Evolutionary conservation across 208 protist genomes (phyloP).

Genomic region (Angomonas deanei): DNA sequence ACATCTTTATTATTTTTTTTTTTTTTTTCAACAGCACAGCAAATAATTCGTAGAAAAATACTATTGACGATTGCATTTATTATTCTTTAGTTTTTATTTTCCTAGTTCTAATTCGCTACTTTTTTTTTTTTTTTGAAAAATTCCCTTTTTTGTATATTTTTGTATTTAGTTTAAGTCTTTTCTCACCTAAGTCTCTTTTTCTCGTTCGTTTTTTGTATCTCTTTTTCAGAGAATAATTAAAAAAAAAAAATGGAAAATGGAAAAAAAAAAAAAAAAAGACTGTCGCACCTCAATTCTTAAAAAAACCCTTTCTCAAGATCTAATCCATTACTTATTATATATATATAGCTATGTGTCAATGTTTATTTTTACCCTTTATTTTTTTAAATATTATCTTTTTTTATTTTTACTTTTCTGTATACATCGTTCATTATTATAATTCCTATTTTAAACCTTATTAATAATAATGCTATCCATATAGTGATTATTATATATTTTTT

Average conservation of each 20-base stretch:
- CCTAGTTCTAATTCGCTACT: not conserved
- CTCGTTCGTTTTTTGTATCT: not conserved
- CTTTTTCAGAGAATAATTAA: too few relatives aligned
- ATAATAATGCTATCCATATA: too few relatives aligned
- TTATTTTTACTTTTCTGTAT: not conserved
- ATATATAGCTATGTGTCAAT: not conserved
- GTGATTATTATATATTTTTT: not conserved
- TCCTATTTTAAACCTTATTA: not conserved
- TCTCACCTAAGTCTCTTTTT: not conserved
- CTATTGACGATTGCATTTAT: not conserved
- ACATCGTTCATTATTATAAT: not conserved
- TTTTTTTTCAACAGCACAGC: not conserved
- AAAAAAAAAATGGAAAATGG: too few relatives aligned
- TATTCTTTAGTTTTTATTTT: conserved; percentile 3
- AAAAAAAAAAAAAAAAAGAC: not conserved
- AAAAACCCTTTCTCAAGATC: too few relatives aligned
- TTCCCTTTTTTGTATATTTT: not conserved
- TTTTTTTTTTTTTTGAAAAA: not conserved
- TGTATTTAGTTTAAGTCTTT: not conserved
- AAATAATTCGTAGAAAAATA: not conserved
- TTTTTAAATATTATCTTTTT: not conserved
- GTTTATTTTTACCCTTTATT: not conserved
- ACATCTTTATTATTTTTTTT: conserved; percentile 10
- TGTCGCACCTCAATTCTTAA: too few relatives aligned
- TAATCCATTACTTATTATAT: not conserved